Conservation (phyloP, 2,329 filamentous ascomycete species). For the Fusarium subtropicale region DNA sequence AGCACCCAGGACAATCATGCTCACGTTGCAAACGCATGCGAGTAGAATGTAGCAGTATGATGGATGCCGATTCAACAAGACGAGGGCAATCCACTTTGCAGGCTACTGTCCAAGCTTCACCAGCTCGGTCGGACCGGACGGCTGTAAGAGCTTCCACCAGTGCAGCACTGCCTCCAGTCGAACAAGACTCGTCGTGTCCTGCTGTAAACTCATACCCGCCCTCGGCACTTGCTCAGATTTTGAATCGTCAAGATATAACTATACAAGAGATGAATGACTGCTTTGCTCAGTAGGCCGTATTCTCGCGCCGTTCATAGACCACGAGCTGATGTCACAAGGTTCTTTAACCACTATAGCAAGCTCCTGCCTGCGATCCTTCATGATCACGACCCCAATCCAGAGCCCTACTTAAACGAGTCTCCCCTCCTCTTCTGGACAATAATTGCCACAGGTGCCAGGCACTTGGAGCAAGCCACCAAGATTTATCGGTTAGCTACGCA, state of each 20-base stretch:
- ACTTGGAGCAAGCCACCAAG: background rate
- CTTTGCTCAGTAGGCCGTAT: background rate
- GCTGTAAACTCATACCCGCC: background rate
- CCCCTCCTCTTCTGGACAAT: conserved; percentile 2
- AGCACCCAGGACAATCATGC: background rate
- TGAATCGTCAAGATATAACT: background rate
- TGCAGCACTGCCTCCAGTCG: background rate
- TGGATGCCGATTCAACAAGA: background rate
- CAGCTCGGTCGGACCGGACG: background rate
- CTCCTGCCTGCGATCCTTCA: background rate
- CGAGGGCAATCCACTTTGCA: background rate
- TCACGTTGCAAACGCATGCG: conserved; percentile 3
- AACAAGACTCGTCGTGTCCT: background rate
- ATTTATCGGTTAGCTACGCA: background rate
- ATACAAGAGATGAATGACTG: background rate
- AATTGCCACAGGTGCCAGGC: conserved; percentile 1
- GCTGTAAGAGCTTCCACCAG: background rate
- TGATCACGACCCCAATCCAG: background rate
- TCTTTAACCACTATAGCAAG: background rate
- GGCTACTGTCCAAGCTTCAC: background rate
- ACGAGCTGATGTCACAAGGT: background rate
- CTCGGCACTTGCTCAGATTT: background rate
- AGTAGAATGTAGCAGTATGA: background rate
- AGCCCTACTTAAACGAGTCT: conserved; percentile 1
- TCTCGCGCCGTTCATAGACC: too few relatives aligned